These are phyloP conservation scores for Elsinoe australis DNA, from an alignment of 2,329 filamentous ascomycete species.

Conservation along the genomic window DNA sequence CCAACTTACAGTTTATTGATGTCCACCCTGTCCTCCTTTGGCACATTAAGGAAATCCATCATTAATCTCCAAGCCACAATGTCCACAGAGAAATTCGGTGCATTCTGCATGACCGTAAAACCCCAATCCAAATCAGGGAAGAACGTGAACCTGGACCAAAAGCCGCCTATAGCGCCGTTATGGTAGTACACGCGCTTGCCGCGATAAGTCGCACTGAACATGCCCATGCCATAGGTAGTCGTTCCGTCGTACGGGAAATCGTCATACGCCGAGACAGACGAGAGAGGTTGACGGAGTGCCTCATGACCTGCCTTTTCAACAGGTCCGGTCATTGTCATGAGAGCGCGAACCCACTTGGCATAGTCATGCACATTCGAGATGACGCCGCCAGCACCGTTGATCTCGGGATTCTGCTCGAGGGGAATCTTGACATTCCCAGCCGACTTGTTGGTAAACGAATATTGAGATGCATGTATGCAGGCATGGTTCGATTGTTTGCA, in stretches of 20 bases:
- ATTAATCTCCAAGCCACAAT: constrained; percentile 18
- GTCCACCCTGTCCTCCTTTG: constrained; percentile 13
- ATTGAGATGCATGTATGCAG: constrained; percentile 22
- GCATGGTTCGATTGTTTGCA: no score
- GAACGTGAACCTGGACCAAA: constrained; percentile 39
- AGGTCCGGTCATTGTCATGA: constrained; percentile 34
- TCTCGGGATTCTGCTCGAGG: constrained; percentile 18
- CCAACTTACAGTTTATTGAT: constrained; percentile 19
- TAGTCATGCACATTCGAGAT: constrained; percentile 47
- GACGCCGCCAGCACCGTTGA: constrained; percentile 24
- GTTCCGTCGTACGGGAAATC: constrained; percentile 28
- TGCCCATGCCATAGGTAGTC: constrained; percentile 38
- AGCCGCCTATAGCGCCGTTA: constrained; percentile 40
- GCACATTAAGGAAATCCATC: constrained; percentile 17
- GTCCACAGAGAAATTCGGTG: constrained; percentile 12
- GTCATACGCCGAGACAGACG: not conserved
- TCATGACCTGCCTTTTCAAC: constrained; percentile 17
- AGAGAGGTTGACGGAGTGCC: constrained; percentile 15
- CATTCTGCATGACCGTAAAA: constrained; percentile 30
- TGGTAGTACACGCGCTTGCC: constrained; percentile 40
- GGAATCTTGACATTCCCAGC: constrained; percentile 15
- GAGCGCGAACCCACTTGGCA: constrained; percentile 44
- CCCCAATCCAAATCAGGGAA: constrained; percentile 41
- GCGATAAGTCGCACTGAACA: constrained; percentile 35
- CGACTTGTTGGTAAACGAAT: constrained; percentile 23